A percentile compares a stretch with the other conserved stretches of the same genome.
Conservation (phyloP, 2,329 filamentous ascomycete genomes). For the Aquanectria penicillioides region DNA sequence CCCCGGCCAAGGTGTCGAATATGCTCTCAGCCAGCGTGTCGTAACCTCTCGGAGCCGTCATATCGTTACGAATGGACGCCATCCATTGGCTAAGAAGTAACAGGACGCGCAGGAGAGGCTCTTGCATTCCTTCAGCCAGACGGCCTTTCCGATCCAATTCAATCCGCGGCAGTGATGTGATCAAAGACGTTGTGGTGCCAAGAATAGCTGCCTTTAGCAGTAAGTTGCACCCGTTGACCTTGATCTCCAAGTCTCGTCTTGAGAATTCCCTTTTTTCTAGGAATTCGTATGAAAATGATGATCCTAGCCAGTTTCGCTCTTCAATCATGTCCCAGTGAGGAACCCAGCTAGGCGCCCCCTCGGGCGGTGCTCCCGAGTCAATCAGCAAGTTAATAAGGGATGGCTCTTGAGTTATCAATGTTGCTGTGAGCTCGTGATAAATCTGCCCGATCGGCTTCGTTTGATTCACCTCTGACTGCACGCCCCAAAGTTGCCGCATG, state of each 20-base stretch:
- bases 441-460: neutral
- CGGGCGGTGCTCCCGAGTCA: neutral
- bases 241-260: neutral
- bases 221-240: neutral
- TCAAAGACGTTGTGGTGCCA: neutral
- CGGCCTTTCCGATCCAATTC: neutral
- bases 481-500: neutral
- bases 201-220: neutral
- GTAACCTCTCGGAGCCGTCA: neutral
- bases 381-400: neutral
- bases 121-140: neutral
- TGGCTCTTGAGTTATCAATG: neutral
- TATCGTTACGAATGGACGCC: neutral
- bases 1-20: neutral
- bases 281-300: neutral
- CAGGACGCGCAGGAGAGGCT: neutral
- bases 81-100: neutral
- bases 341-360: neutral
- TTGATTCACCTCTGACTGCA: neutral
- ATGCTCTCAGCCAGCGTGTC: neutral
- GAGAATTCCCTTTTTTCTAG: neutral
- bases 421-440: neutral
- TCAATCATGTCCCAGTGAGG: neutral
- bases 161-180: neutral
- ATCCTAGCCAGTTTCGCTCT: neutral